Percentiles rank a stretch among this genome's conserved stretches.
These are phyloP conservation scores for Luffa aegyptiaca DNA, from an alignment of 306 rosid species.

Conservation along the genomic window DNA sequence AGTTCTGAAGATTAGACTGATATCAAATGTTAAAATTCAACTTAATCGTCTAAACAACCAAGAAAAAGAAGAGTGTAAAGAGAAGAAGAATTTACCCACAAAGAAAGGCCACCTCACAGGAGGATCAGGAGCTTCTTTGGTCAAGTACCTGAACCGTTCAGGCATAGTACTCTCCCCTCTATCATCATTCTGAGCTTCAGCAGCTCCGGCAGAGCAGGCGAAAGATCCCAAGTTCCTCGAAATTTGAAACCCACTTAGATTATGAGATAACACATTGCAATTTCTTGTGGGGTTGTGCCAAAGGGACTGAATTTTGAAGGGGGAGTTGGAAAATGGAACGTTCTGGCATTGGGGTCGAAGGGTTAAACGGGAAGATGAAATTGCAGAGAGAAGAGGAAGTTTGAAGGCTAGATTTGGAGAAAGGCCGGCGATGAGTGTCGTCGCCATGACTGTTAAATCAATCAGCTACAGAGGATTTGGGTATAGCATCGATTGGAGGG, in stretches of 20 bases:
- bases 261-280: constrained; percentile 19
- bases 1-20: background rate
- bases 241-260: constrained; percentile 14
- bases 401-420: constrained; percentile 31
- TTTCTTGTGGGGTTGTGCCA: constrained; percentile 13
- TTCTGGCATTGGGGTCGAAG: background rate
- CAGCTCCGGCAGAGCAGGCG: constrained; percentile 16
- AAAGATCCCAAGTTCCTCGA: constrained; percentile 22
- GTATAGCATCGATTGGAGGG: background rate
- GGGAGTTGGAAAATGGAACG: constrained; percentile 13
- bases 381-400: constrained; percentile 2
- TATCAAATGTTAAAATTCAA: background rate
- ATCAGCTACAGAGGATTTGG: background rate
- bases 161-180: constrained; percentile 67
- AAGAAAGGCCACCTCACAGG: constrained; percentile 80
- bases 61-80: background rate
- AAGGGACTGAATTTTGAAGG: constrained; percentile 19
- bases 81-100: constrained; percentile 34
- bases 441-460: constrained; percentile 34
- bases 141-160: constrained; percentile 52
- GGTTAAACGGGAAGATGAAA: constrained; percentile 19
- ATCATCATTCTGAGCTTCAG: constrained; percentile 42
- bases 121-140: constrained; percentile 63
- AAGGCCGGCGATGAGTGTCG: constrained; percentile 25
- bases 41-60: constrained; percentile 7